Base-by-base conservation (phyloP, 2,329 filamentous ascomycete genomes). In the Exophiala aquamarina region DNA sequence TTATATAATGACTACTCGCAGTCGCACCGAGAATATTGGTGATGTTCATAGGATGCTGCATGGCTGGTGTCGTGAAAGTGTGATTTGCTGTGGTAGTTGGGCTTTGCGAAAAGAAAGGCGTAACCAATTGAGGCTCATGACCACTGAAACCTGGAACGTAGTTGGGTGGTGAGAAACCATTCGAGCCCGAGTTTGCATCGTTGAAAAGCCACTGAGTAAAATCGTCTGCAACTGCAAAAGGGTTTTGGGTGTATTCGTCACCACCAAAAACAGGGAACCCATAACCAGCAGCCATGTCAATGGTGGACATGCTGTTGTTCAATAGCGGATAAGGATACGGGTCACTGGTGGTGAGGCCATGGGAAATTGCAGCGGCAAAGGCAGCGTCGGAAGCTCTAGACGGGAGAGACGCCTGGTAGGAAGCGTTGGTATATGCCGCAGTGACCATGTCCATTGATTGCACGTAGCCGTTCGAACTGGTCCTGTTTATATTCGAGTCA, bases 121-220 rank as follows among this genome's bases (percentile, higher is more conserved):
- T 72, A 54, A 77, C 74, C 29, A 74, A 59, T 11, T 72, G 70
- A 21, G 67, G 61, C n/a, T 68, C 64, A 11, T 69, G 66, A 41
- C 73, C 68, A 43, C 66, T 64, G 55, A 63, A 71, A 34, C 61
- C 61, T 4, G 67, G 64, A 37, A 70, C 64, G 62, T 73, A 70
- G 26, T 69, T 63, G 6, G 63, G 60, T 5, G 61, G 61, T 4
- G 59, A 57, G 47, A 77, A 78, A 14, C 71, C 72, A 57, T 81
- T 70, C 6, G 74, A 69, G 2, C 79, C 78, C 3, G 73, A 73
- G 10, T 69, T 72, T 19, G 78, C 75, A 28, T 83, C 83, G 62
- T 87, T 91, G 68, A 94, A 94, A 19, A 94, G 68, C 75, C 87
- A 95, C 4, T 86, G 84, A 55, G 91, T 84, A 61, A 93, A 93